Evolutionary conservation across 441 rosid genomes (phyloP), one percentile per base, ranked within the genome.

Genomic region (Sinapis alba): DNA sequence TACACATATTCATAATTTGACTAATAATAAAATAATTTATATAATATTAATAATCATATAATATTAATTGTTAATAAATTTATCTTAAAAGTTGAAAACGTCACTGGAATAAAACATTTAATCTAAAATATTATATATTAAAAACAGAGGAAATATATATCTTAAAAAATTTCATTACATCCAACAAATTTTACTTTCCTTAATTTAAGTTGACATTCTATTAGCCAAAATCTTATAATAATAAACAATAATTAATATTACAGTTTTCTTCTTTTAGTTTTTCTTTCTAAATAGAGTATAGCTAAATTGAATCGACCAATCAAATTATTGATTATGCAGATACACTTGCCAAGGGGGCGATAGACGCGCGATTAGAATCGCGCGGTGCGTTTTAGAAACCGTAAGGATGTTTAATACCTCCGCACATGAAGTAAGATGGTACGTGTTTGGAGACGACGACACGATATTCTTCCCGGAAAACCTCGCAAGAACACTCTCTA

Each of bases 361-460:
- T 13, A 84, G 88, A 71, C 88, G 88, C 10, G 98, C 98, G 6
- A 87, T 93, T 18, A 87, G 99, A 0, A 86, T 89, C 24, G 94
- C 98, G 0, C 83, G 98, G 12, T 86, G 83, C 18, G 91, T 96
- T 50, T 53, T 74, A 3, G 99, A 96, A 83, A 86, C 89, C 0
- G 91, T 79, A 24, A 65, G 32, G 26, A 18, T 74, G 21, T 78
- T 54, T 61, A 78, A 78, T 18, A 43, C 41, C 0, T 68, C 81
- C 34, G 70, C 97, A 16, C 1, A 77, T 1, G 78, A 85, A 60
- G 90, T 87, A 2, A 76, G 92, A 56, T 96, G 99, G 99, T 93
- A 68, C 38, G 97, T 96, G 23, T 93, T 96, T 9, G 97, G 99
- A 24, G 99, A 91, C 24, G 99, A 96, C 13, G 99, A 93, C 82